phyloP scores from a whole-genome alignment of 2,329 filamentous ascomycete species.

The Aureobasidium melanogenum region DNA sequence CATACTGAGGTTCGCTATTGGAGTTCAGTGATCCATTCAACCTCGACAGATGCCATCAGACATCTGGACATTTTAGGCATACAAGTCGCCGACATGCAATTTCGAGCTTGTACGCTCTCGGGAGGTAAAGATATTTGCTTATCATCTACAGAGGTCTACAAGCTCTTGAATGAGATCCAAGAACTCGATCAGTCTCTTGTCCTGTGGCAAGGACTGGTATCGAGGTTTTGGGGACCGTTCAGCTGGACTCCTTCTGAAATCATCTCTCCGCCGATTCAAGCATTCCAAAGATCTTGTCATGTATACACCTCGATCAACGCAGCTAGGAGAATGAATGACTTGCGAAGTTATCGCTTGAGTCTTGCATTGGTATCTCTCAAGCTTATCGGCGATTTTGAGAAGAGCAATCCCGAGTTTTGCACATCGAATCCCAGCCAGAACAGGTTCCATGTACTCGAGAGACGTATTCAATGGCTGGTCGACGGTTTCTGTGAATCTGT shows the following conservation, averaged over 20 bases:
- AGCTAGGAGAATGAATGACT: not conserved
- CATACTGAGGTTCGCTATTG: not conserved
- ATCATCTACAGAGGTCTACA: not conserved
- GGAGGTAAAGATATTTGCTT: not conserved
- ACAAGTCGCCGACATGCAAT: not conserved
- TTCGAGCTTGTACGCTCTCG: not conserved
- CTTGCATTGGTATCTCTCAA: not conserved
- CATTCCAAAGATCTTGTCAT: not conserved
- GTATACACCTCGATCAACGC: not conserved
- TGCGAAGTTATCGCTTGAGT: not conserved
- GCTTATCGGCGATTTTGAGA: not conserved
- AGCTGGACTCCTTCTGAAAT: not conserved
- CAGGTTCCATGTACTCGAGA: not conserved
- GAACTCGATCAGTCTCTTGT: not conserved
- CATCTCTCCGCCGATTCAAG: not conserved
- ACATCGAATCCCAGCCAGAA: not conserved
- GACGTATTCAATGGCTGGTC: not conserved
- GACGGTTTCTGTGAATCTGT: not conserved
- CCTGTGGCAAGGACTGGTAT: not conserved
- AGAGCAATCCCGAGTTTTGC: not conserved
- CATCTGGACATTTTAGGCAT: conserved; percentile 1
- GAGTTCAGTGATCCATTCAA: not conserved
- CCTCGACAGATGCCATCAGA: not conserved
- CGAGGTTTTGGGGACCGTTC: not conserved
- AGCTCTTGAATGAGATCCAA: not conserved